Percentiles rank a stretch among this genome's conserved stretches.
phyloP scores from a whole-genome alignment of 352 stramenopile species.

The Phytophthora pinifolia region DNA sequence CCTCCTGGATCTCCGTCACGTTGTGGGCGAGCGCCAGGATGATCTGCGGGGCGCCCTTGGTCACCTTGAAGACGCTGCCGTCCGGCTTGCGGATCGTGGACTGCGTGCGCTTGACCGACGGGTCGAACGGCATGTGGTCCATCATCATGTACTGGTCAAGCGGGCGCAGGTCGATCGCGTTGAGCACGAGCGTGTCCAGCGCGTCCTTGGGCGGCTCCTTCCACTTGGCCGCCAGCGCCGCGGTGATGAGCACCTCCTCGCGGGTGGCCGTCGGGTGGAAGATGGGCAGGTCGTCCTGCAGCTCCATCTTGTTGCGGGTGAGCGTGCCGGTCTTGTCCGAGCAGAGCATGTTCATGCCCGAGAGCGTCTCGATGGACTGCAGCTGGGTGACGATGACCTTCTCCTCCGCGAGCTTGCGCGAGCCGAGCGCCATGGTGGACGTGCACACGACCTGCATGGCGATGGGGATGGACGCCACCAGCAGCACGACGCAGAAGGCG shows the following conservation, averaged over 20 bases:
- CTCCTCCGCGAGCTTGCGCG: constrained; percentile 86
- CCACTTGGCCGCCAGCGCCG: constrained; percentile 93
- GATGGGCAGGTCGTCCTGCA: constrained; percentile 91
- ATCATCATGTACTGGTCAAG: constrained; percentile 86
- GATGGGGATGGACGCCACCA: constrained; percentile 93
- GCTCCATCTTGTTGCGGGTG: constrained; percentile 94
- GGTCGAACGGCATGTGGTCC: constrained; percentile 84
- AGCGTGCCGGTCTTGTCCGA: constrained; percentile 97
- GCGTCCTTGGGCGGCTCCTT: constrained; percentile 93
- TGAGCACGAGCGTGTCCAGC: constrained; percentile 92
- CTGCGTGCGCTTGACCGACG: constrained; percentile 91
- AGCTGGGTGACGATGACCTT: constrained; percentile 93
- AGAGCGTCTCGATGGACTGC: constrained; percentile 92
- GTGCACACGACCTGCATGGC: constrained; percentile 93
- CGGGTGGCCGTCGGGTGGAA: constrained; percentile 78
- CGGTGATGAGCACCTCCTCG: constrained; percentile 90
- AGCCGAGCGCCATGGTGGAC: constrained; percentile 93
- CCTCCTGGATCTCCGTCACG: constrained; percentile 75
- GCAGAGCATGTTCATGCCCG: constrained; percentile 93
- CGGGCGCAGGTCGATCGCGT: constrained; percentile 81
- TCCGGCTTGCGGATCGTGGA: constrained; percentile 82
- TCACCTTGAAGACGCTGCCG: constrained; percentile 91
- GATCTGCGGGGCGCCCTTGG: constrained; percentile 94
- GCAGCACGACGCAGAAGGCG: constrained; percentile 88
- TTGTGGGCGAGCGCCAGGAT: constrained; percentile 85